Percentiles rank a stretch among this genome's conserved stretches.
phyloP scores from a whole-genome alignment of 352 stramenopile genomes.

The Peronospora belbahrii region DNA sequence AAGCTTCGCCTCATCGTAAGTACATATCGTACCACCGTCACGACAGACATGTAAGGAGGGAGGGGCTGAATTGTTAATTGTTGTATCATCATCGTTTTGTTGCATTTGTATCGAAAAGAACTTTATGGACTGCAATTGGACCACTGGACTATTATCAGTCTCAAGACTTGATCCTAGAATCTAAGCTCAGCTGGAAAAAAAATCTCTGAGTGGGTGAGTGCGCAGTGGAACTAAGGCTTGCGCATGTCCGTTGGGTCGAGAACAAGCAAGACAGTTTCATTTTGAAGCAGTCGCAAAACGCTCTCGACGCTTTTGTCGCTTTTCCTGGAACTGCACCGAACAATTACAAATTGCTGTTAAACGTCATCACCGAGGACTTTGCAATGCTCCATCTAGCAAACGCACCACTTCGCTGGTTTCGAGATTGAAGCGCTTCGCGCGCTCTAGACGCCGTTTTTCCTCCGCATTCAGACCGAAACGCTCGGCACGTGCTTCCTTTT shows the following conservation, averaged over 20 bases:
- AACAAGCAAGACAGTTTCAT: slow-evolving; percentile 10
- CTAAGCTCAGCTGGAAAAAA: not conserved
- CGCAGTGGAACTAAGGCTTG: slow-evolving; percentile 8
- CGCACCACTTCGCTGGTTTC: slow-evolving; percentile 73
- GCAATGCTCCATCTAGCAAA: slow-evolving; percentile 9
- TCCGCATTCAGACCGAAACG: slow-evolving; percentile 80
- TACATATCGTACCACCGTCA: not conserved
- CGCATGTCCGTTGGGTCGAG: not conserved
- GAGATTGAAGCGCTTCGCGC: slow-evolving; percentile 77
- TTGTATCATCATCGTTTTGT: slow-evolving; percentile 22
- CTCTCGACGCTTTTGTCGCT: slow-evolving; percentile 66
- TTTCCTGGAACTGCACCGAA: slow-evolving; percentile 50
- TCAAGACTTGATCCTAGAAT: slow-evolving; percentile 1
- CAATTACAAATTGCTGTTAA: slow-evolving; percentile 5
- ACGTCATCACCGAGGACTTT: not conserved
- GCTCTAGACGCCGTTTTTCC: slow-evolving; percentile 70
- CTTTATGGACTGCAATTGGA: slow-evolving; percentile 3
- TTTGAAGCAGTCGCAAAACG: slow-evolving; percentile 38
- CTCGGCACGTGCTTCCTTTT: slow-evolving; percentile 70
- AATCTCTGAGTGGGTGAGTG: slow-evolving; percentile 3
- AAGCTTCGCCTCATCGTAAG: not conserved
- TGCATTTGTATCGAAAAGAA: slow-evolving; percentile 21
- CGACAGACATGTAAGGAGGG: slow-evolving; percentile 5
- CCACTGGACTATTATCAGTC: not conserved
- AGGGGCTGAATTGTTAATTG: too few species aligned